Percentiles rank a stretch among this genome's conserved stretches.
phyloP scores from a whole-genome alignment of 371 early-diverging fungal species.

The Enterospora canceri region DNA sequence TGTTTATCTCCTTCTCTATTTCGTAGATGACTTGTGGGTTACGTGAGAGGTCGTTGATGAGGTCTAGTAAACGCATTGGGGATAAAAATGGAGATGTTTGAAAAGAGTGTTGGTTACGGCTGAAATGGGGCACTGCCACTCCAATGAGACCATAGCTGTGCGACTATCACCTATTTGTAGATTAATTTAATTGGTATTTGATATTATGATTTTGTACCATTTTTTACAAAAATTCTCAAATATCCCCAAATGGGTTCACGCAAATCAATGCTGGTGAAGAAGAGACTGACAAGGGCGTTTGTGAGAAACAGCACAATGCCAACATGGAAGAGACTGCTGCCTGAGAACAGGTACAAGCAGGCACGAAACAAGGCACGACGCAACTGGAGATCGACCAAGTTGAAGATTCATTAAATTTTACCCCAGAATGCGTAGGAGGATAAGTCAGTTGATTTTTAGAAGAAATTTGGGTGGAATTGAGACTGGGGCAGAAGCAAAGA shows the following conservation, averaged over 20 bases:
- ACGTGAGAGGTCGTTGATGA: conserved; percentile 9
- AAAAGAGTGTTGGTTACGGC: not conserved
- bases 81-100: not conserved
- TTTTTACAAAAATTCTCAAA: too few relatives aligned
- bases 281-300: conserved; percentile 49
- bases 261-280: conserved; percentile 50
- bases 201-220: too few relatives aligned
- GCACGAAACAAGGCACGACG: conserved; percentile 51
- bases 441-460: too few relatives aligned
- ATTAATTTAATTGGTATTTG: too few relatives aligned
- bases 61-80: conserved; percentile 16
- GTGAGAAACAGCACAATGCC: conserved; percentile 50
- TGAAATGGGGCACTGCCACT: too few relatives aligned
- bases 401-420: conserved; percentile 52
- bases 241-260: conserved; percentile 41
- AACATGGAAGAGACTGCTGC: conserved; percentile 52
- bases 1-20: conserved; percentile 33
- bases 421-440: too few relatives aligned
- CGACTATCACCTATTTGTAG: too few relatives aligned
- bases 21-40: conserved; percentile 28
- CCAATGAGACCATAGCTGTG: too few relatives aligned
- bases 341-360: conserved; percentile 36
- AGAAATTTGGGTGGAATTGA: too few relatives aligned
- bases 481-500: too few relatives aligned
- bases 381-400: conserved; percentile 48